Percentiles rank a stretch among this genome's conserved stretches.
These are phyloP conservation scores for Xylariaceae sp. DNA, from an alignment of 2,329 filamentous ascomycete species.

Conservation along the genomic window DNA sequence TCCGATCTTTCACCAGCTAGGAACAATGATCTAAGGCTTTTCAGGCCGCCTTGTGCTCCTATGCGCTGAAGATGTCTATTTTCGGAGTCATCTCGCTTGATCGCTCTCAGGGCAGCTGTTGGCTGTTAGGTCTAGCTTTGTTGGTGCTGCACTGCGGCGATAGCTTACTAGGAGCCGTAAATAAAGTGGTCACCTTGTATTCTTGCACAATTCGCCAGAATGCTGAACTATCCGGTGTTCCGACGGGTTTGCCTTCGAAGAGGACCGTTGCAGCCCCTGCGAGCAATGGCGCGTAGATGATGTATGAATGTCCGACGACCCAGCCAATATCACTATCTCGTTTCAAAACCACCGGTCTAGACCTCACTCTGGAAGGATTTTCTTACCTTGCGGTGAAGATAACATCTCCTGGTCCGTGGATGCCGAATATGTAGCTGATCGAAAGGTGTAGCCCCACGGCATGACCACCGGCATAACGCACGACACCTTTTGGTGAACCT, in stretches of 20 bases:
- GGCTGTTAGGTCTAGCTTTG: conserved; percentile 5
- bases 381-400: conserved; percentile 51
- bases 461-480: conserved; percentile 80
- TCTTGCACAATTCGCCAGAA: conserved; percentile 90
- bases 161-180: conserved; percentile 74
- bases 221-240: conserved; percentile 83
- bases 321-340: conserved; percentile 76
- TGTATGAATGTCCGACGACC: conserved; percentile 88
- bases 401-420: conserved; percentile 84
- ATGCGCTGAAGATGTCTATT: conserved; percentile 68
- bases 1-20: conserved; percentile 90
- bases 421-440: conserved; percentile 59
- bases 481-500: conserved; percentile 73
- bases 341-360: conserved; percentile 16
- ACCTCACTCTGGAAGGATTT: neutral
- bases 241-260: conserved; percentile 93
- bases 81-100: conserved; percentile 82
- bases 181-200: conserved; percentile 82
- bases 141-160: neutral
- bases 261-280: conserved; percentile 85
- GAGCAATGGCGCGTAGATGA: conserved; percentile 85
- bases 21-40: conserved; percentile 75
- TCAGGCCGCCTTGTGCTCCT: conserved; percentile 73
- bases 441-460: conserved; percentile 84
- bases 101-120: conserved; percentile 76